A percentile compares a stretch with the other conserved stretches of the same genome.
Conservation (phyloP, 257 asterid species). For the Leptodermis oblonga region DNA sequence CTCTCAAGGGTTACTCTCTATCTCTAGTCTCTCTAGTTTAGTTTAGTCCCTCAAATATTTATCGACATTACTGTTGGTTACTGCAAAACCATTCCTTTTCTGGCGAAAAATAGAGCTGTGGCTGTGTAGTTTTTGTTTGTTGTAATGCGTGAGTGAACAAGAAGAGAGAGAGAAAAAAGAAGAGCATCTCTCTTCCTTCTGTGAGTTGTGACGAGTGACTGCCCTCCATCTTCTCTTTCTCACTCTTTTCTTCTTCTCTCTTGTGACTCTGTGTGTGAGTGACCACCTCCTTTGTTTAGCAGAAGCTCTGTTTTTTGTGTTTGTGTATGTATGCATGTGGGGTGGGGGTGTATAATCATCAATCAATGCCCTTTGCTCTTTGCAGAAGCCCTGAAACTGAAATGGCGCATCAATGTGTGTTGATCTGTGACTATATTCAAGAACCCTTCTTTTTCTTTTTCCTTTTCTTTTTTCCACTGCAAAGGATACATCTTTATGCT, state of each 20-base stretch:
- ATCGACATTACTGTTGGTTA: background rate
- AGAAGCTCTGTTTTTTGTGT: conserved; percentile 13
- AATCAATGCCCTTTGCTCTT: background rate
- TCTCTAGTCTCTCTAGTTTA: background rate
- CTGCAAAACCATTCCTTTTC: conserved; percentile 11
- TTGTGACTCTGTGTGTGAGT: conserved; percentile 7
- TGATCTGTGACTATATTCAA: conserved; percentile 20
- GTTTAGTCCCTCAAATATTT: background rate
- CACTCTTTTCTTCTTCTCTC: conserved; percentile 16
- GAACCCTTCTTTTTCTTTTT: conserved; percentile 20
- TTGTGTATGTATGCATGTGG: conserved; percentile 7
- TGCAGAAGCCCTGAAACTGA: conserved; percentile 13
- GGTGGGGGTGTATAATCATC: background rate
- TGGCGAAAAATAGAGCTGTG: conserved; percentile 1
- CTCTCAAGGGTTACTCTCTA: conserved; percentile 1
- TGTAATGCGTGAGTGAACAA: conserved; percentile 18
- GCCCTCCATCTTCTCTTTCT: conserved; percentile 12
- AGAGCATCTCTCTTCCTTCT: conserved; percentile 11
- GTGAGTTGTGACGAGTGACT: conserved; percentile 12
- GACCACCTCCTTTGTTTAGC: conserved; percentile 17
- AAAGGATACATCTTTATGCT: conserved; percentile 25
- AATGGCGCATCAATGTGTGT: conserved; percentile 26
- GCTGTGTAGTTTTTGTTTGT: background rate
- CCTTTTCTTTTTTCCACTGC: conserved; percentile 20
- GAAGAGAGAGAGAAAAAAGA: conserved; percentile 4